A percentile compares a stretch with the other conserved stretches of the same genome.
Evolutionary conservation across 495 filamentous ascomycete genomes (phyloP).

Genomic region (Aspergillus indologenus): DNA sequence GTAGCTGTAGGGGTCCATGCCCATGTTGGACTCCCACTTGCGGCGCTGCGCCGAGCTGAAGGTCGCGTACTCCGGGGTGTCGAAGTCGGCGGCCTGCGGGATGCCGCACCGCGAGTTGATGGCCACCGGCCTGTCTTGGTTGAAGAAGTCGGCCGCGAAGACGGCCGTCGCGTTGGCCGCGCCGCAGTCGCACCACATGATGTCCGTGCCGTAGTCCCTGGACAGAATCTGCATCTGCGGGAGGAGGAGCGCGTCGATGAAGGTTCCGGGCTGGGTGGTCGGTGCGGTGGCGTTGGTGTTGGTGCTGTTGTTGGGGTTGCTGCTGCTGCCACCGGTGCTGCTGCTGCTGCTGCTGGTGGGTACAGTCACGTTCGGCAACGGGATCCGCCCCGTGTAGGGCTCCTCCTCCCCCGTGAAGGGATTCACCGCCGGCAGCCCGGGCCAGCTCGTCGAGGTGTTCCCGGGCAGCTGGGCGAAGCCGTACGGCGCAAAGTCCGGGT

Average conservation of each 20-base stretch:
- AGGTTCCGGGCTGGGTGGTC: slow-evolving; percentile 29
- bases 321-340: too few relatives aligned
- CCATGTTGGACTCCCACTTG: slow-evolving; percentile 55
- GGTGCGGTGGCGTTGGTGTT: too few relatives aligned
- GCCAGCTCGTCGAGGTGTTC: background rate
- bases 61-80: slow-evolving; percentile 50
- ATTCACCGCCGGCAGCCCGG: background rate
- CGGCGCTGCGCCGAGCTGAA: slow-evolving; percentile 47
- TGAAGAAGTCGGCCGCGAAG: slow-evolving; percentile 50
- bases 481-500: slow-evolving; percentile 49
- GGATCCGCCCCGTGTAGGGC: slow-evolving; percentile 48
- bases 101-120: slow-evolving; percentile 54
- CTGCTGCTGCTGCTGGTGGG: too few relatives aligned
- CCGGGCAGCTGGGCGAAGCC: slow-evolving; percentile 25
- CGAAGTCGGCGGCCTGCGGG: slow-evolving; percentile 40
- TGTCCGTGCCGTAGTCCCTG: slow-evolving; percentile 44
- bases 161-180: slow-evolving; percentile 46
- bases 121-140: slow-evolving; percentile 45
- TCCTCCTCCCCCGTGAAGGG: slow-evolving; percentile 37
- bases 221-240: slow-evolving; percentile 53
- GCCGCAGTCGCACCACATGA: slow-evolving; percentile 58
- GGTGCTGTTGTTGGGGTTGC: too few relatives aligned
- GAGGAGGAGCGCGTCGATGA: slow-evolving; percentile 46
- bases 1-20: slow-evolving; percentile 55
- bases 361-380: slow-evolving; percentile 21